A percentile compares a stretch with the other conserved stretches of the same genome.
These are phyloP conservation scores for Cryomyces antarcticus DNA, from an alignment of 495 filamentous ascomycete genomes.

Conservation along the genomic window DNA sequence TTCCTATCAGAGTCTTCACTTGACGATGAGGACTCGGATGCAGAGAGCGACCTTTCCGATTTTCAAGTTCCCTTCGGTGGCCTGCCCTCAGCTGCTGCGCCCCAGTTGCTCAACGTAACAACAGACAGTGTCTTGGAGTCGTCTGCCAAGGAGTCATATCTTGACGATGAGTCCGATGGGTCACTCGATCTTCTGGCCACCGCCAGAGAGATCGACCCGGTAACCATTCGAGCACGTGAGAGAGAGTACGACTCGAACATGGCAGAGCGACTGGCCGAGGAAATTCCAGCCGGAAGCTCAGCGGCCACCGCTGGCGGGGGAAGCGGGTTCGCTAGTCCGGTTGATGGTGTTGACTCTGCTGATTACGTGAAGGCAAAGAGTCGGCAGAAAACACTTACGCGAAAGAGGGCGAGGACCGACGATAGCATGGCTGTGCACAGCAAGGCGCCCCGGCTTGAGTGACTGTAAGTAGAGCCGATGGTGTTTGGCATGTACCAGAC, in stretches of 20 bases:
- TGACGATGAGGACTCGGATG: not conserved
- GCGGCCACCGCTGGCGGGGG: slow-evolving; percentile 22
- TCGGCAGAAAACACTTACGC: not conserved
- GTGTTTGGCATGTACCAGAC: no score
- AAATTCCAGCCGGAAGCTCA: slow-evolving; percentile 21
- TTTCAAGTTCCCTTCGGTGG: no score
- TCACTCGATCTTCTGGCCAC: slow-evolving; percentile 16
- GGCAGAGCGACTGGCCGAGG: slow-evolving; percentile 19
- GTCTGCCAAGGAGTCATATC: not conserved
- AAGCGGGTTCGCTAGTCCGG: slow-evolving; percentile 19
- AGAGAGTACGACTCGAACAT: slow-evolving; percentile 17
- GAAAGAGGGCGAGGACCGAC: slow-evolving; percentile 1
- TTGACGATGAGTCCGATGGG: slow-evolving; percentile 5
- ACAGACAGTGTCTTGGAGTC: not conserved
- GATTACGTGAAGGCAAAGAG: not conserved
- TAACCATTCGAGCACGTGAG: slow-evolving; percentile 8
- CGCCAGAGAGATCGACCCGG: slow-evolving; percentile 15
- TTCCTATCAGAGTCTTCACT: not conserved
- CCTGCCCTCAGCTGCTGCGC: not conserved
- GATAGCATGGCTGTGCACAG: slow-evolving; percentile 4
- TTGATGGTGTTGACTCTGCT: no score
- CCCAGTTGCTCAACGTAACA: not conserved
- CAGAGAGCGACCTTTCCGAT: no score
- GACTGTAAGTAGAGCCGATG: no score
- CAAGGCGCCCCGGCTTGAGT: not conserved